Conservation (phyloP, 495 filamentous ascomycete genomes). For the Penicillium goetzii region DNA sequence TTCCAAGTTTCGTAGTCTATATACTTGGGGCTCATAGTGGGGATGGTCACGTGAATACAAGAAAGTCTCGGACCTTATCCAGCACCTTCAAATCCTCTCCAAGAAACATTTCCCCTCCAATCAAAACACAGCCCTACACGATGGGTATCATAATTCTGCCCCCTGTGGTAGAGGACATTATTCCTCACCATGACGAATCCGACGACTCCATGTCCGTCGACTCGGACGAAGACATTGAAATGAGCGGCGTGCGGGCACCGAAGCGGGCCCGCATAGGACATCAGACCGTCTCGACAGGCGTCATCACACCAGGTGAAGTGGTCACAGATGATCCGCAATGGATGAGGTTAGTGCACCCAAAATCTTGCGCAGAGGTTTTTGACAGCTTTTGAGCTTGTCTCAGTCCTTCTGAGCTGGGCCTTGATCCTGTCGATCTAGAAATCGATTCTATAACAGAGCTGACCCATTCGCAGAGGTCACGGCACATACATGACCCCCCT, state of each 20-base stretch:
- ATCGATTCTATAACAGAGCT: constrained; percentile 15
- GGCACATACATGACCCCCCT: constrained; percentile 70
- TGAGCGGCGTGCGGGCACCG: constrained; percentile 44
- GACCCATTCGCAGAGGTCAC: constrained; percentile 63
- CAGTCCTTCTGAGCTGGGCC: neutral
- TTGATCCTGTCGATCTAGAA: constrained; percentile 7
- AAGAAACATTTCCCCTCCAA: neutral
- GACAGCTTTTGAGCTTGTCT: neutral
- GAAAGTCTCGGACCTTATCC: constrained; percentile 25
- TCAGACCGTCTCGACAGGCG: constrained; percentile 42
- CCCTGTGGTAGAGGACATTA: constrained; percentile 54
- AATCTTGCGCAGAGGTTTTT: neutral
- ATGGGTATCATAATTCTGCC: constrained; percentile 86
- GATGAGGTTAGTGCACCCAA: constrained; percentile 71
- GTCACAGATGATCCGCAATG: constrained; percentile 93
- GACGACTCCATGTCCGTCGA: constrained; percentile 56
- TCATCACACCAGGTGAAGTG: constrained; percentile 87
- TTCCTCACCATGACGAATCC: constrained; percentile 34
- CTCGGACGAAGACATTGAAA: constrained; percentile 65
- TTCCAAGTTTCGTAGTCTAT: neutral
- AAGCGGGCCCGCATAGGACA: constrained; percentile 45
- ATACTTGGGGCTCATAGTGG: constrained; percentile 15
- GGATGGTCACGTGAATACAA: constrained; percentile 25
- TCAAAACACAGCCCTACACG: neutral
- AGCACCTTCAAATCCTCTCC: neutral